phyloP scores from a whole-genome alignment of 345 rosid genomes.

The Reutealis trisperma region DNA sequence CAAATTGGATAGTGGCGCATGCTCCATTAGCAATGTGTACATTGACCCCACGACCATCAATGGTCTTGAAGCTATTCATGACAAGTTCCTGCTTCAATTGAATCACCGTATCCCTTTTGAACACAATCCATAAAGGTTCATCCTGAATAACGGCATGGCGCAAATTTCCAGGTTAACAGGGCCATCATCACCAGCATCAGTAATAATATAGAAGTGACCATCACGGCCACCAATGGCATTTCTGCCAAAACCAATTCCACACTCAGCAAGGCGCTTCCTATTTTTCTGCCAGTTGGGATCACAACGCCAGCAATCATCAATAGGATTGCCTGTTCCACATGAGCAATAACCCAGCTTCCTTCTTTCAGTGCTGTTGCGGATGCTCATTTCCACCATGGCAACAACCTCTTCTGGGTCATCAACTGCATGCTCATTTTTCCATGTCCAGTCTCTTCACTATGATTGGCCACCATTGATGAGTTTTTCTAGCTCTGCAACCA shows the following conservation, averaged over 20 bases:
- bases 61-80: slow-evolving; percentile 91
- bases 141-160: slow-evolving; percentile 94
- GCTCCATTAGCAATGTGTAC: slow-evolving; percentile 96
- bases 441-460: slow-evolving; percentile 17
- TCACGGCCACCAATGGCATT: slow-evolving; percentile 92
- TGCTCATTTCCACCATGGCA: slow-evolving; percentile 58
- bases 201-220: slow-evolving; percentile 79
- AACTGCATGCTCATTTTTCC: slow-evolving; percentile 60
- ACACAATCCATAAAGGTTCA: slow-evolving; percentile 86
- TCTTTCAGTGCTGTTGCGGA: slow-evolving; percentile 68
- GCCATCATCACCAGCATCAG: slow-evolving; percentile 72
- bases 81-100: slow-evolving; percentile 77
- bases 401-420: slow-evolving; percentile 73
- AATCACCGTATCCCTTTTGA: slow-evolving; percentile 90
- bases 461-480: slow-evolving; percentile 58
- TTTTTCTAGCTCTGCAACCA: slow-evolving; percentile 53
- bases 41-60: slow-evolving; percentile 82
- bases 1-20: slow-evolving; percentile 76
- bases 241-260: slow-evolving; percentile 92
- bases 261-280: slow-evolving; percentile 86
- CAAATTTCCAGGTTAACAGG: slow-evolving; percentile 80
- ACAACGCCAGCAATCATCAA: slow-evolving; percentile 95
- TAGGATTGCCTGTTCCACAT: slow-evolving; percentile 83
- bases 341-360: slow-evolving; percentile 79
- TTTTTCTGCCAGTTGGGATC: slow-evolving; percentile 79